Evolutionary conservation across 1,284 basidiomycete genomes (phyloP).

Genomic region (Cutaneotrichosporon sp.): DNA sequence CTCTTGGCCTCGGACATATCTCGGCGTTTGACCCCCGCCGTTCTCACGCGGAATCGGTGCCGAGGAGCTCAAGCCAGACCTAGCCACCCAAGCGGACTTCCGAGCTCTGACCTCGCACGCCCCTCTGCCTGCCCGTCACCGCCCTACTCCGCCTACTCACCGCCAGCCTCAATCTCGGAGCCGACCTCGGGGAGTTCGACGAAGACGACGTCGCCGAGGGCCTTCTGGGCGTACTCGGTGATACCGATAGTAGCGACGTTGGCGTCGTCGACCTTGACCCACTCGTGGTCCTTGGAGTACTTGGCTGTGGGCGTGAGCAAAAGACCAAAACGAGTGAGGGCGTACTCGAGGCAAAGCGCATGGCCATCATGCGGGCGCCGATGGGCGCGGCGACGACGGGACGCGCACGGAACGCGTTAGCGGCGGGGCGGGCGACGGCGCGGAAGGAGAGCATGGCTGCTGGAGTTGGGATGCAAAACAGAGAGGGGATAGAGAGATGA

Average conservation of each 20-base stretch:
- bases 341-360: constrained; percentile 30
- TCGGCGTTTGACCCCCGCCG: too few species aligned
- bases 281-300: constrained; percentile 89
- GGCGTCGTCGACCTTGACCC: constrained; percentile 75
- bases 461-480: too few species aligned
- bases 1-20: too few species aligned
- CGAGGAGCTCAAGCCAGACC: too few species aligned
- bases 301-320: constrained; percentile 55
- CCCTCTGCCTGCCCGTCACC: too few species aligned
- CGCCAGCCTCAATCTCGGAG: constrained; percentile 65
- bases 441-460: constrained; percentile 23
- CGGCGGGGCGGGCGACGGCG: constrained; percentile 17
- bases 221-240: constrained; percentile 88
- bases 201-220: constrained; percentile 94
- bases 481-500: not conserved
- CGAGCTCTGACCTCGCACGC: too few species aligned
- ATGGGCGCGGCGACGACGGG: constrained; percentile 7
- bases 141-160: constrained; percentile 51
- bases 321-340: too few species aligned
- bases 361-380: constrained; percentile 17
- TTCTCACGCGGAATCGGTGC: too few species aligned
- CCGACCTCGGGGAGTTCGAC: constrained; percentile 82
- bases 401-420: constrained; percentile 15
- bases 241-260: constrained; percentile 80
- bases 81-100: too few species aligned